Evolutionary conservation across 2,329 filamentous ascomycete genomes (phyloP), one percentile per base, ranked within the genome.

Genomic region (Fusarium hostae): DNA sequence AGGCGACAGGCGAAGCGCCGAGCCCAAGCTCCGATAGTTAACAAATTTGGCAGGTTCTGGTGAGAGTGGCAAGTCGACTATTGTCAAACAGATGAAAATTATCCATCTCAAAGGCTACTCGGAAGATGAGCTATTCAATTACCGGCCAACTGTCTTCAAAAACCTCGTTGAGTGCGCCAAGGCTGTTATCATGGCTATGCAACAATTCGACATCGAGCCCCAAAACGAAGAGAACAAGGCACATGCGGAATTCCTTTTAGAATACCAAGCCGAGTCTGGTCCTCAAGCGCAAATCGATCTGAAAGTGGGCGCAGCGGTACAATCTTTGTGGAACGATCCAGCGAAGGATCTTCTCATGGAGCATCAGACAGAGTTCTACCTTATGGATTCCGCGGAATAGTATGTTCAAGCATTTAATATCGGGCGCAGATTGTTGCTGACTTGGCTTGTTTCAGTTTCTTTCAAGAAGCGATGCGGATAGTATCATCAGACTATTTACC

Each of bases 61-160:
- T 74, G 96, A 99, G 85, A 98, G 95, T 83, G 96, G 96, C 75
- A 99, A 99, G 84, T 98, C 96, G 64, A 99, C 96, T 13, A 98
- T 99, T 78, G 96, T 99, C 76, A 99, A 99, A 84, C 96, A 99
- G 87, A 99, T 99, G 96, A 99, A 98, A 84, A 99, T 99, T 77
- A 98, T 99, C 79, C 96, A 99, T 80, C 92, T 98, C 78, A 97
- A 98, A 84, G 96, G 96, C 68, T 99, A 99, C 83, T 95, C 94
- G 15, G 90, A 94, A 75, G 95, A 98, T 77, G 96, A 99, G 82
- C 87, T 98, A 54, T 92, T 92, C 78, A 92, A 97, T 80, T 98
- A 98, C 85, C 92, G 96, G 66, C 90, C 97, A 70, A 98, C 96
- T 37, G 94, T 99, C 67, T 99, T 97, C 86, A 99, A 99, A 84